Evolutionary conservation across 2,329 filamentous ascomycete species (phyloP).

Genomic region (Tolypocladium tundrense): DNA sequence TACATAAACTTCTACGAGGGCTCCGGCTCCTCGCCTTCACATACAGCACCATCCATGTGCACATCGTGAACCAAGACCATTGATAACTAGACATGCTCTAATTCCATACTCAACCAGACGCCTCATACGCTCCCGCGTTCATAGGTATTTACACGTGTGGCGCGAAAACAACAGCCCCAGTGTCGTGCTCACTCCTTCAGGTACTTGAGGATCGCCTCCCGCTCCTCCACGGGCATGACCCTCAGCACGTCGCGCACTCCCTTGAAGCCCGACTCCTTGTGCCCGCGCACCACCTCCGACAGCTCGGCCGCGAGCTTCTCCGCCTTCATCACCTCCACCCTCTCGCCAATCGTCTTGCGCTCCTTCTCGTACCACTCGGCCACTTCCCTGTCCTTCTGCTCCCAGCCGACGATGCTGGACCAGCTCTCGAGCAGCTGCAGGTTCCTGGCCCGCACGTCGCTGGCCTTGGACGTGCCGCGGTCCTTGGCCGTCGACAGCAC

Average conservation of each 20-base stretch:
- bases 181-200: constrained; percentile 29
- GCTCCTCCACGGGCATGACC: constrained; percentile 80
- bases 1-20: background rate
- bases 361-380: constrained; percentile 96
- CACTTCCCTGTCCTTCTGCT: constrained; percentile 69
- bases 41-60: background rate
- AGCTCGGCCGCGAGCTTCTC: constrained; percentile 50
- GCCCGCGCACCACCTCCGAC: constrained; percentile 31
- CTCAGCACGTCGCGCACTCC: constrained; percentile 78
- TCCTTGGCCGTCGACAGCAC: constrained; percentile 18
- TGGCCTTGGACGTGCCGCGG: constrained; percentile 29
- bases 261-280: constrained; percentile 63
- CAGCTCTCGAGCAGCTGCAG: constrained; percentile 72
- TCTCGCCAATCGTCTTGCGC: constrained; percentile 68
- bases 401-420: constrained; percentile 69
- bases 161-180: background rate
- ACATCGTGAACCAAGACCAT: background rate
- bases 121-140: background rate
- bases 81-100: background rate
- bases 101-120: background rate
- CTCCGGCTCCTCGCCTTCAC: background rate
- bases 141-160: background rate
- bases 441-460: constrained; percentile 53
- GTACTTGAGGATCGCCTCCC: constrained; percentile 66
- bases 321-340: constrained; percentile 74